Evolutionary conservation across 805 yeast genomes (phyloP), one percentile per base, ranked within the genome.

Genomic region (Monosporozyma siamensis): DNA sequence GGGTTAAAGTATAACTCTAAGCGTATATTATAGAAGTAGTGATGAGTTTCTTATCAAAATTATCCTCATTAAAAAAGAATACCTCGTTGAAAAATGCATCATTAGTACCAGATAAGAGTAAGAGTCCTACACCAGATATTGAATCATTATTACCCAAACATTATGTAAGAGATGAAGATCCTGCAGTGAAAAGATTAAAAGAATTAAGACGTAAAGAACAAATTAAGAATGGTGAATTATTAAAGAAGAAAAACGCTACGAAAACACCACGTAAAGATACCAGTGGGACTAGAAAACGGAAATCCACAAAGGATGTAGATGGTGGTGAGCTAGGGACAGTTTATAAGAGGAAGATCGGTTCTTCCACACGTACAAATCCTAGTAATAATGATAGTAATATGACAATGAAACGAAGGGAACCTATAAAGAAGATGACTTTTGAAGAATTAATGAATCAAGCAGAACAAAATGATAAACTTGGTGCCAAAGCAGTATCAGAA

Each of bases 101-200:
- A 25, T 17, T 36, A 24, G 9, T 15, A 5, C 7, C 20, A 5
- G 11, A 24, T 24, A 24, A 36, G 25, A 9, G 22, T 3, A 17
- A 36, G 14, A 25, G 10, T 18, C 17, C 17, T 25, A 26, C 20
- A 4, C 18, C 26, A 10, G 21, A 25, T 25, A 15, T 15, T 15
- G 29, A 24, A 9, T 42, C 55, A 7, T 36, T 58, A 14, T 41
- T 63, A 24, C 67, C 66, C 1, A 43, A 45, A 31, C 50, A 50
- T 32, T 63, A 63, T 34, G 48, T 55, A 2, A 50, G 68, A 40
- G 57, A 63, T 18, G 67, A 71, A 4, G 90, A 82, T 54, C 87
- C 89, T 0, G 86, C 86, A 4, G 85, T 82, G 7, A 77, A 75
- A 29, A 61, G 82, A 44, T 63, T 82, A 30, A 82, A 82, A 49